Evolutionary conservation across 371 early-diverging fungal genomes (phyloP).

Genomic region (Mucor ambiguus): DNA sequence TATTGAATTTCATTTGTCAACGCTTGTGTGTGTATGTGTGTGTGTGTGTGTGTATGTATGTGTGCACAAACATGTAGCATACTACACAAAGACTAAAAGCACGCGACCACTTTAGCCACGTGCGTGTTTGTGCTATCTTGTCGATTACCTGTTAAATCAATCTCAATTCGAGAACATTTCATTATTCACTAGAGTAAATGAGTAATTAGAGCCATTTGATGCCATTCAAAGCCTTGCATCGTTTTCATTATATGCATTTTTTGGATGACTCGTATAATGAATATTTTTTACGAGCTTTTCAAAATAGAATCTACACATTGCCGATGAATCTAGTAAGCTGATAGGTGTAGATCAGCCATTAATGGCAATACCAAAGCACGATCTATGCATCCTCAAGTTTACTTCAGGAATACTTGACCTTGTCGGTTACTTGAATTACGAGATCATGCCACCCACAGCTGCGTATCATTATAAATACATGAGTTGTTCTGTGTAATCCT

Average conservation of each 20-base stretch:
- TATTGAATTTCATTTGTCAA: slow-evolving; percentile 3
- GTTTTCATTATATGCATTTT: neutral
- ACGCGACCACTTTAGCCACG: slow-evolving; percentile 7
- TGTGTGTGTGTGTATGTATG: neutral
- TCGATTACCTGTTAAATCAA: neutral
- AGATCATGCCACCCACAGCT: neutral
- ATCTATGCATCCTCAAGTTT: neutral
- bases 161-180: neutral
- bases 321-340: neutral
- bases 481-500: neutral
- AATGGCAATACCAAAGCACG: neutral
- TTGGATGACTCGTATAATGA: too few species aligned
- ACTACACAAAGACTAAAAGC: slow-evolving; percentile 6
- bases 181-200: neutral
- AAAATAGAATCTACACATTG: too few species aligned
- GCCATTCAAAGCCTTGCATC: neutral
- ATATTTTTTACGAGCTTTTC: too few species aligned
- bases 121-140: neutral
- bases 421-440: neutral
- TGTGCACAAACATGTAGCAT: slow-evolving; percentile 4
- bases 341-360: neutral
- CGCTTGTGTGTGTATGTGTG: neutral
- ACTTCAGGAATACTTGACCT: neutral
- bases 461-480: too few species aligned
- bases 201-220: neutral